phyloP scores from a whole-genome alignment of 1,139 yeast genomes.

The Suhomyces guaymorum region DNA sequence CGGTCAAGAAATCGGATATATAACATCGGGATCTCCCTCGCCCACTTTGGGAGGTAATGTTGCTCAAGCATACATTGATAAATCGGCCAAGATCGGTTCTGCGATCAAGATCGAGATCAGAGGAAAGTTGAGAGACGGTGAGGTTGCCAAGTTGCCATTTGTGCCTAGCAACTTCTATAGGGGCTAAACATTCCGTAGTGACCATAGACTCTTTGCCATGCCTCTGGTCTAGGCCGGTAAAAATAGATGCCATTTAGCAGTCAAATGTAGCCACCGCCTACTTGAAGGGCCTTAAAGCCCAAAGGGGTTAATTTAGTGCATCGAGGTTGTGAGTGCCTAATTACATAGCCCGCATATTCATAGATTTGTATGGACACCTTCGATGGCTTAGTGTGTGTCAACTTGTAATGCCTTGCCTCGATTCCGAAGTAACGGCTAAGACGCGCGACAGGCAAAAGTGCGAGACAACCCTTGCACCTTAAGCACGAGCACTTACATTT shows the following conservation, averaged over 20 bases:
- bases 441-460: too few species aligned
- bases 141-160: constrained; percentile 79
- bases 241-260: background rate
- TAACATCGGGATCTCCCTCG: constrained; percentile 89
- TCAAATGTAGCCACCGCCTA: background rate
- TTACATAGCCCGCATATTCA: too few species aligned
- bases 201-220: too few species aligned
- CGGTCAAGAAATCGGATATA: constrained; percentile 61
- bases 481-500: too few species aligned
- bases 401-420: too few species aligned
- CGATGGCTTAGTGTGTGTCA: too few species aligned
- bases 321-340: too few species aligned
- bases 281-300: too few species aligned
- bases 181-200: constrained; percentile 12
- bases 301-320: background rate
- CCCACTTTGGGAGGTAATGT: constrained; percentile 86
- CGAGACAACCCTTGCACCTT: too few species aligned
- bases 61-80: constrained; percentile 86
- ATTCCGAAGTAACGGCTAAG: too few species aligned
- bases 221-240: background rate
- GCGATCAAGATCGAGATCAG: constrained; percentile 73
- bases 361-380: too few species aligned
- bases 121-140: constrained; percentile 78
- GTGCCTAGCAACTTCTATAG: constrained; percentile 72
- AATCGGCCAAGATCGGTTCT: constrained; percentile 79